Conservation (phyloP, 2,329 filamentous ascomycete species). For the Ceratocystis ficicola region DNA sequence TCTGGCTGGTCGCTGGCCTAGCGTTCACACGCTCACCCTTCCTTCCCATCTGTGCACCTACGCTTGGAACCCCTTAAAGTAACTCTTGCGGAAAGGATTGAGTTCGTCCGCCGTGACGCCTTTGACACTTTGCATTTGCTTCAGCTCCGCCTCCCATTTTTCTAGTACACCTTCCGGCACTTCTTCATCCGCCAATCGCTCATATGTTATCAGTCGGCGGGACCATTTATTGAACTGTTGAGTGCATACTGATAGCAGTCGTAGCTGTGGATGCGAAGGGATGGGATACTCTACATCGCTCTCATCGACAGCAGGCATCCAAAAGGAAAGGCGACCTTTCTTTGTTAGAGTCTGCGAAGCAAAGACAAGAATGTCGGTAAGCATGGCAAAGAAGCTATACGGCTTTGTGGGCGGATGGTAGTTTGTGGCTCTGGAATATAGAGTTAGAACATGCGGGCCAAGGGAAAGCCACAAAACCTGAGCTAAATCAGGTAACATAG, state of each 20-base stretch:
- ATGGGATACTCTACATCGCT: constrained; percentile 63
- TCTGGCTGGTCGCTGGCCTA: neutral
- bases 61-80: constrained; percentile 44
- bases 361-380: constrained; percentile 81
- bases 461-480: no score
- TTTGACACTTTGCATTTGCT: constrained; percentile 26
- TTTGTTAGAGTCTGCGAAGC: constrained; percentile 64
- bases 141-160: constrained; percentile 24
- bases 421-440: constrained; percentile 39
- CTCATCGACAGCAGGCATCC: constrained; percentile 86
- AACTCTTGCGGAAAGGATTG: constrained; percentile 48
- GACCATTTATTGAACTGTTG: constrained; percentile 93
- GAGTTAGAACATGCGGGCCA: neutral
- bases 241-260: constrained; percentile 62
- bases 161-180: constrained; percentile 38
- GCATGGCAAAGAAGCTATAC: constrained; percentile 82
- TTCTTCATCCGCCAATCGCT: constrained; percentile 49
- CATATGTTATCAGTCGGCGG: constrained; percentile 75
- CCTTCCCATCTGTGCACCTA: constrained; percentile 23
- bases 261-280: constrained; percentile 63
- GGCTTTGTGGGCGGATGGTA: constrained; percentile 83
- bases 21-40: constrained; percentile 11
- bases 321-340: constrained; percentile 72
- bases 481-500: neutral
- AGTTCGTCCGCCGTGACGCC: constrained; percentile 47